Conservation (phyloP, 805 yeast genomes). For the Candida michaelii region DNA sequence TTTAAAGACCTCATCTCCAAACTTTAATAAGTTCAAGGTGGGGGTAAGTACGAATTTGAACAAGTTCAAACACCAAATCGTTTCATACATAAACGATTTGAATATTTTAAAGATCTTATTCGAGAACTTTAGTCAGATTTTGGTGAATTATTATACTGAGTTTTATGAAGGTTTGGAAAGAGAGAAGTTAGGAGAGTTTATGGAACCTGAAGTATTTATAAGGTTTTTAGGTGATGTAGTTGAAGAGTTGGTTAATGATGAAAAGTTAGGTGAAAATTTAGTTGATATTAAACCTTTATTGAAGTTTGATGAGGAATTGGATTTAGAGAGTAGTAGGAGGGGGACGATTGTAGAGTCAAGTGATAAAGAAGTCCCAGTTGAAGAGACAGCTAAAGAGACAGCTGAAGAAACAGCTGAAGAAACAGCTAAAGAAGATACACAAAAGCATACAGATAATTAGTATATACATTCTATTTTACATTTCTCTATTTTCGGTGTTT, state of each 20-base stretch:
- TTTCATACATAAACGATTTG: conserved; percentile 54
- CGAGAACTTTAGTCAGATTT: conserved; percentile 42
- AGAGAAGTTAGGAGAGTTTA: conserved; percentile 37
- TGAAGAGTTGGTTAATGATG: conserved; percentile 17
- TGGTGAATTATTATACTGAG: conserved; percentile 33
- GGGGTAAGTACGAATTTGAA: conserved; percentile 57
- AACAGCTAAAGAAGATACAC: no score
- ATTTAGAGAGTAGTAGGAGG: background rate
- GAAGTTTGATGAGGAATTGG: conserved; percentile 15
- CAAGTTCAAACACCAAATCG: conserved; percentile 50
- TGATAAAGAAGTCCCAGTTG: no score
- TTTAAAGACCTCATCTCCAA: conserved; percentile 30
- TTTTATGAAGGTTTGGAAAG: conserved; percentile 21
- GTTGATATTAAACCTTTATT: conserved; percentile 16
- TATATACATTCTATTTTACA: no score
- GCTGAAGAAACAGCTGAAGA: no score
- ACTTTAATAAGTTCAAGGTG: conserved; percentile 38
- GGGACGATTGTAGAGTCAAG: no score
- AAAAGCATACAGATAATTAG: no score
- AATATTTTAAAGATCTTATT: conserved; percentile 37
- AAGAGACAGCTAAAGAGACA: no score
- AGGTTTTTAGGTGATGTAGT: conserved; percentile 14
- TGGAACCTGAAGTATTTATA: conserved; percentile 15
- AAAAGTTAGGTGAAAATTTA: conserved; percentile 10
- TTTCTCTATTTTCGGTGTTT: no score